phyloP scores from a whole-genome alignment of 2,329 filamentous ascomycete species.

The Penicillium digitatum region DNA sequence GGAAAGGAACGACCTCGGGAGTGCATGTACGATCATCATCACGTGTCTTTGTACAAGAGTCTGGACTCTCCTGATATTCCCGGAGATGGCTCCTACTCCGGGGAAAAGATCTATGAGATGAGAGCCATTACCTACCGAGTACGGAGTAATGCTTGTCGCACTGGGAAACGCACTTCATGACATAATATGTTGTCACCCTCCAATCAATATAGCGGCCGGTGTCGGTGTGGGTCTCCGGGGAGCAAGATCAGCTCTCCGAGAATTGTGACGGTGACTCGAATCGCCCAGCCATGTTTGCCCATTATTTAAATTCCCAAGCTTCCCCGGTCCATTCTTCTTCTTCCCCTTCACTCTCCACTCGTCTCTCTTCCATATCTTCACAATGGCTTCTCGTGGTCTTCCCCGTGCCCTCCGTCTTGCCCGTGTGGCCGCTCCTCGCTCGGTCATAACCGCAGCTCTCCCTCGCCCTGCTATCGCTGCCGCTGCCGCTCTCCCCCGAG shows the following conservation, averaged over 20 bases:
- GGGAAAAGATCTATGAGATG: background rate
- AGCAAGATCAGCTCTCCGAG: constrained; percentile 19
- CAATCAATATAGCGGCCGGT: constrained; percentile 18
- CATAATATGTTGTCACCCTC: background rate
- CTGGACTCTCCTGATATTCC: background rate
- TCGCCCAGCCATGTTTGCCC: constrained; percentile 8
- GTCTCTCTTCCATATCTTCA: constrained; percentile 22
- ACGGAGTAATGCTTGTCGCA: background rate
- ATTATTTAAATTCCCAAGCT: constrained; percentile 20
- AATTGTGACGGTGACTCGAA: constrained; percentile 19
- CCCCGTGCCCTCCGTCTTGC: constrained; percentile 57
- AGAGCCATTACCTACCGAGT: background rate
- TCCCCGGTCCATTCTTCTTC: constrained; percentile 15
- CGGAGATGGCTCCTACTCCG: constrained; percentile 1
- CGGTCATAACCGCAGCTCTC: constrained; percentile 56
- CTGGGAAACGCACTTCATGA: constrained; percentile 4
- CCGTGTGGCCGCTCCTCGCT: constrained; percentile 54
- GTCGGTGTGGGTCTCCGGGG: constrained; percentile 20
- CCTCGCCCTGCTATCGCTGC: constrained; percentile 50
- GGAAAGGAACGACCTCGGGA: constrained; percentile 1
- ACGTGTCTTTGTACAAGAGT: background rate
- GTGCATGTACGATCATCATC: background rate
- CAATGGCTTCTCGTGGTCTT: constrained; percentile 49
- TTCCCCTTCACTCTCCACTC: constrained; percentile 12
- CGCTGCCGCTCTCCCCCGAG: constrained; percentile 40